Base-by-base conservation (phyloP, 768 basidiomycete species). In the Suillus subalutaceus region DNA sequence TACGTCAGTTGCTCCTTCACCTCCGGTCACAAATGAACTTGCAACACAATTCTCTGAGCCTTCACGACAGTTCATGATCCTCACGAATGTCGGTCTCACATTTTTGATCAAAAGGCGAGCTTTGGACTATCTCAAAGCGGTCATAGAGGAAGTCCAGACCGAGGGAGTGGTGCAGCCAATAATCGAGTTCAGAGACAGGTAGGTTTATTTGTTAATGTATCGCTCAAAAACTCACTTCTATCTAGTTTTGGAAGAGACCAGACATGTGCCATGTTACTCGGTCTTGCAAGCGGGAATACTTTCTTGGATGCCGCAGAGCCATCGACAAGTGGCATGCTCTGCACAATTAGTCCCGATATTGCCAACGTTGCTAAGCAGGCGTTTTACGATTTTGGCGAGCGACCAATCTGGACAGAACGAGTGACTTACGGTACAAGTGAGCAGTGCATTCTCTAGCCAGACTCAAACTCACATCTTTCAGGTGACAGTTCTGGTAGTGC, bases 251-350 rank as follows among this genome's bases (percentile, higher is more conserved):
- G 96, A 56, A 86, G 94, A 63, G 93, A 96, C 74, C 93, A 97
- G 72, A 91, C 93, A 4, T 96, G 94, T 71, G 90, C 93, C 6
- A 96, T 97, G 92, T 86, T 94, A 20, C 84, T 97, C 16, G 91
- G 90, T 13, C 84, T 98, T 64, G 93, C 94, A 0, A 86, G 91
- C 66, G 92, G 91, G 43, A 96, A 95, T 75, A 89, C 90, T 1
- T 94, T 90, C 77, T 77, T 95, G 63, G 89, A 91, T 65, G 77
- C 81, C 37, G 78, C 79, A n/a, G 86, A 86, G 59, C 81, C 81
- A 61, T 76, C 83, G 30, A 74, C 78, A 13, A 63, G 77, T 15
- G 80, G 85, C 26, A 82, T 78, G 4, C 80, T 91, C 62, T 82
- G 79, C 43, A 83, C 80, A 53, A 77, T 88, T 52, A 85, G 80